These are phyloP conservation scores for Lasiosphaeria miniovina DNA, from an alignment of 495 filamentous ascomycete species.

Conservation along the genomic window DNA sequence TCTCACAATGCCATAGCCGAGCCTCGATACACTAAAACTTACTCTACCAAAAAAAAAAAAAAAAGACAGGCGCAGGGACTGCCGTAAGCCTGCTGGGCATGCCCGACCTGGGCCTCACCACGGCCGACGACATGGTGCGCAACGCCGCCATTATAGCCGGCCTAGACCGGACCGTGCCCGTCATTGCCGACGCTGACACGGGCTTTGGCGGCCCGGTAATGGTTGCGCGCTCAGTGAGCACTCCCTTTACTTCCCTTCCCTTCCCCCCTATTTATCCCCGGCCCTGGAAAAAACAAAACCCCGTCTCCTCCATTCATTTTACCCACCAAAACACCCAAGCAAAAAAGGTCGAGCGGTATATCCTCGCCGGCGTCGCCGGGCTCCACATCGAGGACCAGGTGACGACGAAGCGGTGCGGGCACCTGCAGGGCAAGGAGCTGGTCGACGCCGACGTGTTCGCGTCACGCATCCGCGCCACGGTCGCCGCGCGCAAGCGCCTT, in stretches of 20 bases:
- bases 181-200: conserved; percentile 72
- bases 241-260: conserved; percentile 1
- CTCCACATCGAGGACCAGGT: conserved; percentile 74
- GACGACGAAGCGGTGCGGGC: conserved; percentile 62
- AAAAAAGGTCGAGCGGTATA: conserved; percentile 49
- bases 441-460: conserved; percentile 52
- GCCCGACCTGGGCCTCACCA: conserved; percentile 64
- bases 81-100: conserved; percentile 60
- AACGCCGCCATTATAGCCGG: conserved; percentile 66
- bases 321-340: not conserved
- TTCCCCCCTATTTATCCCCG: not conserved
- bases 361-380: conserved; percentile 64
- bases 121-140: conserved; percentile 61
- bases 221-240: conserved; percentile 54
- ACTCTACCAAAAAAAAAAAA: not conserved
- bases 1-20: not conserved
- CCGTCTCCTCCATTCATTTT: not conserved
- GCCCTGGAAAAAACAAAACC: not conserved
- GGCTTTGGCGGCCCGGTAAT: conserved; percentile 62
- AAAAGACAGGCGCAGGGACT: conserved; percentile 64
- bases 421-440: conserved; percentile 60
- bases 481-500: conserved; percentile 30
- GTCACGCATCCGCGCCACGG: conserved; percentile 52
- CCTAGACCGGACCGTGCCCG: conserved; percentile 51
- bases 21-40: not conserved